Evolutionary conservation across 768 basidiomycete species (phyloP).

Genomic region (Trametes sanguinea): DNA sequence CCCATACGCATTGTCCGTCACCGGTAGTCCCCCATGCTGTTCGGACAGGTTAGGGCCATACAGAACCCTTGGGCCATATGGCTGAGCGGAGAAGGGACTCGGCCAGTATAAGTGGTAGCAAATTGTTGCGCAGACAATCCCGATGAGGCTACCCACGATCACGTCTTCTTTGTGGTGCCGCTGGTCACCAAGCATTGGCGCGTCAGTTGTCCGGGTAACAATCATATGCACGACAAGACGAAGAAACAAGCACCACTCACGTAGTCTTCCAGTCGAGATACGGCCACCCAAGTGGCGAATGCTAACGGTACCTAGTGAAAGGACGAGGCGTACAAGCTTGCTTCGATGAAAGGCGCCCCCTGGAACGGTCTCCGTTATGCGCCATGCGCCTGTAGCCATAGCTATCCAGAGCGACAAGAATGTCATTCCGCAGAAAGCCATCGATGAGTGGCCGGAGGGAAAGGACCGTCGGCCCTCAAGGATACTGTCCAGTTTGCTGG

Average conservation of each 20-base stretch:
- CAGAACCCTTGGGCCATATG: constrained; percentile 42
- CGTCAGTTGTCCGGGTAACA: background rate
- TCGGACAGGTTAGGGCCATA: constrained; percentile 36
- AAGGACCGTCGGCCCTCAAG: constrained; percentile 61
- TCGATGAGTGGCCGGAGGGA: constrained; percentile 70
- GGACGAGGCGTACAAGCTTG: constrained; percentile 45
- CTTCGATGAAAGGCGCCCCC: constrained; percentile 44
- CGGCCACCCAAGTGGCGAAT: constrained; percentile 62
- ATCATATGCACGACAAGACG: background rate
- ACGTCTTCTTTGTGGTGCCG: constrained; percentile 72
- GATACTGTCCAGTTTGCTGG: constrained; percentile 39
- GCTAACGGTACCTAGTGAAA: constrained; percentile 56
- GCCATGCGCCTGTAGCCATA: constrained; percentile 64
- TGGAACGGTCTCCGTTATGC: constrained; percentile 43
- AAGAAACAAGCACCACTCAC: constrained; percentile 39
- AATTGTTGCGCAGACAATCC: constrained; percentile 48
- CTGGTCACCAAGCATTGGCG: constrained; percentile 34
- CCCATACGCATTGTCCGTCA: constrained; percentile 26
- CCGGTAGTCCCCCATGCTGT: constrained; percentile 18
- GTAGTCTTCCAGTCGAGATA: constrained; percentile 65
- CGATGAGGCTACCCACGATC: constrained; percentile 61
- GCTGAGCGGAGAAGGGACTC: constrained; percentile 50
- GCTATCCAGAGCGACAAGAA: constrained; percentile 64
- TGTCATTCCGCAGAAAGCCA: constrained; percentile 65
- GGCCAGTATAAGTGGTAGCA: constrained; percentile 69